phyloP scores from a whole-genome alignment of 108 stramenopile genomes.

The Nannochloropsis granulata region DNA sequence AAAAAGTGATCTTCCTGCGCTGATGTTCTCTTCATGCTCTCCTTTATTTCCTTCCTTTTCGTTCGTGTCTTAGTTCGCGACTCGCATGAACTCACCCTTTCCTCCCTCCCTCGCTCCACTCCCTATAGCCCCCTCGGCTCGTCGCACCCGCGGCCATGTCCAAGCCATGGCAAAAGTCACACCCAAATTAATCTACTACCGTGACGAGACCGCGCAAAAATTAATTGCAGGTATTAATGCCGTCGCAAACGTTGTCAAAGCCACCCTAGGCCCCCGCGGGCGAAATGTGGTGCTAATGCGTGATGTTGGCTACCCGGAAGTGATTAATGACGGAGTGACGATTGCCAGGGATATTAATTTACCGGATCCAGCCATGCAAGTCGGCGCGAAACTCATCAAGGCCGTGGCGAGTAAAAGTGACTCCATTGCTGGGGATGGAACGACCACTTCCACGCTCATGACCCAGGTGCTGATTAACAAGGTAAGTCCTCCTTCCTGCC shows the following conservation, averaged over 20 bases:
- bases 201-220: conserved; percentile 68
- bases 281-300: conserved; percentile 89
- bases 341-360: conserved; percentile 68
- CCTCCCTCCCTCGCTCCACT: background rate
- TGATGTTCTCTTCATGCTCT: too few species aligned
- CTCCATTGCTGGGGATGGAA: conserved; percentile 87
- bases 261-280: conserved; percentile 88
- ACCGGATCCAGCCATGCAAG: conserved; percentile 71
- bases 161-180: background rate
- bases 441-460: conserved; percentile 89
- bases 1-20: too few species aligned
- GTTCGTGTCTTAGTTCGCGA: too few species aligned
- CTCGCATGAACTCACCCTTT: background rate
- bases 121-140: background rate
- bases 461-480: conserved; percentile 80
- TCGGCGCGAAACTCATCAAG: conserved; percentile 74
- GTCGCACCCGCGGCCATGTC: background rate
- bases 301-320: conserved; percentile 83
- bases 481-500: background rate
- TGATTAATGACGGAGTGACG: conserved; percentile 91
- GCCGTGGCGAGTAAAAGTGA: conserved; percentile 85
- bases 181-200: background rate
- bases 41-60: too few species aligned
- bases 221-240: conserved; percentile 78
- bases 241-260: conserved; percentile 86